Base-by-base conservation (phyloP, 192 early-diverging fungal genomes). In the Linnemannia hyalina region DNA sequence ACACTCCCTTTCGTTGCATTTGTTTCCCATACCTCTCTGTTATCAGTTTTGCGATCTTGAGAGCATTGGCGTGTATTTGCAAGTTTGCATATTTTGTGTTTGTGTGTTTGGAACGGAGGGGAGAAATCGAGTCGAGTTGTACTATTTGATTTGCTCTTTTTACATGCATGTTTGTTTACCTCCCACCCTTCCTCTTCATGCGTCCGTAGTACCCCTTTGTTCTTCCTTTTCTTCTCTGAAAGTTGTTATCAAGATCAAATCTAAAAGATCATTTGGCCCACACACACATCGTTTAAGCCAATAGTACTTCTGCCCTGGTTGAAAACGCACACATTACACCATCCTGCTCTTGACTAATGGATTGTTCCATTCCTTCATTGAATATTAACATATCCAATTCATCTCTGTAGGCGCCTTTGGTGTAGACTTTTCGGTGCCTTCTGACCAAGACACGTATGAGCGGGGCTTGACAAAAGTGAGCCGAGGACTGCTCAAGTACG, bases 401-500 rank as follows among this genome's bases (percentile, higher is more conserved):
- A 3, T 20, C 9, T 57, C 26, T 35, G 9, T 32, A 85, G 82
- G 96, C 41, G 94, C 91, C 0, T 97, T 94, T 82, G 95, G 96
- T 6, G 91, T 95, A 70, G 96, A 97, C 85, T 96, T 97, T 87
- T 89, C 92, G 4, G 70, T 81, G 29, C 77, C 82, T 55, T 87
- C 92, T 72, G 91, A 92, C 42, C 91, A 89, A 4, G 93, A 94
- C n/a, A 89, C 90, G 16, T 91, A 95, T 40, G 90, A 92, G 26
- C 87, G 91, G 20, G 92, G 91, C 13, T 88, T 96, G 4, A 80
- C 89, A 70, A 94, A 92, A 47, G 91, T 97, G 16, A 92, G 94
- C 70, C 94, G 92, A 70, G 94, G 95, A 7, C 80, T 97, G n/a
- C 88, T 97, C 44, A 91, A 95, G 68, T 93, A 93, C 72, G 96